Evolutionary conservation across 352 stramenopile species (phyloP).

Genomic region (Phytophthora pseudosyringae): DNA sequence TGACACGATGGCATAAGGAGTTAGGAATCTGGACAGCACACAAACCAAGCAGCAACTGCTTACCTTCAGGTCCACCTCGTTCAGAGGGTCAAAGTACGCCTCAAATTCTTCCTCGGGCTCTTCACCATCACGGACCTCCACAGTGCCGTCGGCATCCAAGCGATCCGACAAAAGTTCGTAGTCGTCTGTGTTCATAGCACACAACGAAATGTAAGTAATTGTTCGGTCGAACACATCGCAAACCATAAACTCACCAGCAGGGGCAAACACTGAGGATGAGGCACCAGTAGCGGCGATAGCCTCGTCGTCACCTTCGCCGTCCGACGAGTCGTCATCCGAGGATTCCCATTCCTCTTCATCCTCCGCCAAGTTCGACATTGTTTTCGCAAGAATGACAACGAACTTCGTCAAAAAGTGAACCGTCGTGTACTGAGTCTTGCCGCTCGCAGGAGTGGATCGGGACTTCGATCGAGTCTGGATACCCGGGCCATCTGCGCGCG

Average conservation of each 20-base stretch:
- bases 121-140: conserved; percentile 49
- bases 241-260: conserved; percentile 52
- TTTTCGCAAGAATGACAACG: conserved; percentile 76
- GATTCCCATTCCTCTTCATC: conserved; percentile 84
- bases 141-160: conserved; percentile 46
- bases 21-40: conserved; percentile 5
- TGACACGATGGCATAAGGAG: not conserved
- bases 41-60: not conserved
- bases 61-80: conserved; percentile 84
- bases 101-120: conserved; percentile 82
- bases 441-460: conserved; percentile 35
- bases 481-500: conserved; percentile 3
- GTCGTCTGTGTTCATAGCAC: conserved; percentile 45
- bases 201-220: conserved; percentile 21
- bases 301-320: conserved; percentile 58
- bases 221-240: not conserved
- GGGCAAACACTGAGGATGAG: conserved; percentile 69
- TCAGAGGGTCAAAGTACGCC: conserved; percentile 80
- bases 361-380: conserved; percentile 68
- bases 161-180: conserved; percentile 76
- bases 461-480: conserved; percentile 71
- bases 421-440: conserved; percentile 51
- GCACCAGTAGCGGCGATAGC: conserved; percentile 18
- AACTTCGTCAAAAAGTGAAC: conserved; percentile 88
- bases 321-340: conserved; percentile 72